Percentiles rank a stretch among this genome's conserved stretches.
phyloP scores from a whole-genome alignment of 2,329 filamentous ascomycete genomes.

The Sporothrix pseudoabietina region DNA sequence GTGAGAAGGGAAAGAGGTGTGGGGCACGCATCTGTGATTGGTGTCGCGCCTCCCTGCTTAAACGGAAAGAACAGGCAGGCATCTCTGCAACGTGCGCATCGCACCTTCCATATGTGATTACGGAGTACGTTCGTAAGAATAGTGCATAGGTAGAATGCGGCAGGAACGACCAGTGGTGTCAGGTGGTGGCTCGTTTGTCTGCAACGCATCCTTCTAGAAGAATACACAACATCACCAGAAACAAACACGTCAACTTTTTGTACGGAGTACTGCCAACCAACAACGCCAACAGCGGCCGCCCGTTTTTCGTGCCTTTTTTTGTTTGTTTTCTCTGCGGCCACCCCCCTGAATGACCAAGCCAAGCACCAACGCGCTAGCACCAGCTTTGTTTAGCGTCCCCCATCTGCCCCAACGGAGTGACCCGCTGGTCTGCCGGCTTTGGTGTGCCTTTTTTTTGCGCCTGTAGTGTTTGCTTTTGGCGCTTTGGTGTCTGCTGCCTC shows the following conservation, averaged over 20 bases:
- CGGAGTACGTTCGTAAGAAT: neutral
- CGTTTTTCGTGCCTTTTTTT: neutral
- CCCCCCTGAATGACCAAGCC: conserved; percentile 16
- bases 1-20: conserved; percentile 9
- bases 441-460: neutral
- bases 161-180: neutral
- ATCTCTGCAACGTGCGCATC: conserved; percentile 15
- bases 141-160: conserved; percentile 9
- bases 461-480: neutral
- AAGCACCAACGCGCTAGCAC: conserved; percentile 21
- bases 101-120: conserved; percentile 4
- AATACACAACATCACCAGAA: neutral
- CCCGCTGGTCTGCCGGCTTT: conserved; percentile 20
- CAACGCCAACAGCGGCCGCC: neutral
- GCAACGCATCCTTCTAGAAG: neutral
- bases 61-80: conserved; percentile 22
- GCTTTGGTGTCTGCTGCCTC: neutral
- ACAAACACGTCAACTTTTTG: neutral
- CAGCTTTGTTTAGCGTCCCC: conserved; percentile 23
- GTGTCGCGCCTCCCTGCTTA: conserved; percentile 19
- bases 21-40: conserved; percentile 29
- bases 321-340: neutral
- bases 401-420: conserved; percentile 20
- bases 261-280: neutral
- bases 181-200: neutral